Evolutionary conservation across 1,284 basidiomycete genomes (phyloP), one percentile per base, ranked within the genome.

Genomic region (Anthracocystis setariae): DNA sequence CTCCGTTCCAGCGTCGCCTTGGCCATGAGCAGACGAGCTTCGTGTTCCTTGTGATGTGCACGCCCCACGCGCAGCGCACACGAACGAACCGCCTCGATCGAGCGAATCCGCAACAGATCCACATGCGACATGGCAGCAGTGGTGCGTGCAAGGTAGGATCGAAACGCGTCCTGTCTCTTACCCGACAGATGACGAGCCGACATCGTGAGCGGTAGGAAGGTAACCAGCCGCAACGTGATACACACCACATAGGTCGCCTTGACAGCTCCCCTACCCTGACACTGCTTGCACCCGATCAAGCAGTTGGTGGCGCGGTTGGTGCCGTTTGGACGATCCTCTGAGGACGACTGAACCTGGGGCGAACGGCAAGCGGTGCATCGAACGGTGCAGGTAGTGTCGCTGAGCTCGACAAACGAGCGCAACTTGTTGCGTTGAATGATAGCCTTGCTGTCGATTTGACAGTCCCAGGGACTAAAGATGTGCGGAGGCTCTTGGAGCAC

Each of bases 121-220:
- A 89, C 92, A 61, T 83, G 92, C 37, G 91, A 92, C 63, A 91
- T 92, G 60, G 89, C 91, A 13, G 87, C 88, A 0, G 87, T 88
- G 50, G 84, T 87, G 10, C 46, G 47, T 38, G 85, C 86, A 17
- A 86, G 87, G 1, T 89, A 89, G 67, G 90, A 90, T 1, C 84
- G 84, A 10, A 85, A 93, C n/a, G 90, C 89, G 20, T 43, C 46
- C 8, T 72, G 69, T 13, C 45, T 39, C 46, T 62, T 63, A 23
- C 69, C 69, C 18, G 56, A 27, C 3, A 38, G 44, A 37, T 72
- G 63, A 0, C 49, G 47, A 8, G 39, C 52, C 0, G 69, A 63
- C 63, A 72, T 47, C 24, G 38, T 55, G 37, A 72, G 63, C 1
- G 69, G 69, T 8, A 67, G 49, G 43, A 72, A 72, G 12, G 43